Base-by-base conservation (phyloP, 2,329 filamentous ascomycete species). In the Aspergillus sp. region DNA sequence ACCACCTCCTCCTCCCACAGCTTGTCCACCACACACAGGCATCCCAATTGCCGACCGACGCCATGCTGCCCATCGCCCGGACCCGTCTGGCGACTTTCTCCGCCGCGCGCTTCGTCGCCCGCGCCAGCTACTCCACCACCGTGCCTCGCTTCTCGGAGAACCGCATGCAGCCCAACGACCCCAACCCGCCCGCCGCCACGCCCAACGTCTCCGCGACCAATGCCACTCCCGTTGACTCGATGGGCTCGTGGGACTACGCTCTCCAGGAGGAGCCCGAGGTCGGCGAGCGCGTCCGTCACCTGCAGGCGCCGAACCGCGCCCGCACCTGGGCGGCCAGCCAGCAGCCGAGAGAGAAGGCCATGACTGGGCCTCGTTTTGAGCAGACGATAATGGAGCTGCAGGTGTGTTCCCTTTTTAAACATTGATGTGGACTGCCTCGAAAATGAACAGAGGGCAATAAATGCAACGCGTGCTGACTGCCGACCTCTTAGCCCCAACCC, bases 331-430 rank as follows among this genome's bases (percentile, higher is more conserved):
- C 90, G 56, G 78, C 84, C 67, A 95, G 85, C 76, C 94, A 99
- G 81, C 84, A 84, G 73, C 85, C 90, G 36, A 82, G 93, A 65
- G 82, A 84, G 49, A 75, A 85, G 73, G 94, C 91, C 49, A 99
- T 99, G 93, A 85, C 85, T 40, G 94, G 94, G 40, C 94, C 94
- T 60, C 82, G 93, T 63, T 99, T 99, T 68, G 94, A 99, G 80
- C 93, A 97, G 84, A 97, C 90, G 32, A 90, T 95, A 67, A 93
- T 97, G 76, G 84, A 87, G 64, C 77, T 87, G 61, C 94, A 99
- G 89, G 93, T 96, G 79, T 62, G 84, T 68, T 13, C 22, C 7
- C 22, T 7, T 24, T 7, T 24, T 7, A n/a, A n/a, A n/a, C n/a
- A n/a, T n/a, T n/a, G n/a, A n/a, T n/a, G n/a, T n/a, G n/a, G n/a